Evolutionary conservation across 2,329 filamentous ascomycete genomes (phyloP).

Genomic region (Monosporascus sp.): DNA sequence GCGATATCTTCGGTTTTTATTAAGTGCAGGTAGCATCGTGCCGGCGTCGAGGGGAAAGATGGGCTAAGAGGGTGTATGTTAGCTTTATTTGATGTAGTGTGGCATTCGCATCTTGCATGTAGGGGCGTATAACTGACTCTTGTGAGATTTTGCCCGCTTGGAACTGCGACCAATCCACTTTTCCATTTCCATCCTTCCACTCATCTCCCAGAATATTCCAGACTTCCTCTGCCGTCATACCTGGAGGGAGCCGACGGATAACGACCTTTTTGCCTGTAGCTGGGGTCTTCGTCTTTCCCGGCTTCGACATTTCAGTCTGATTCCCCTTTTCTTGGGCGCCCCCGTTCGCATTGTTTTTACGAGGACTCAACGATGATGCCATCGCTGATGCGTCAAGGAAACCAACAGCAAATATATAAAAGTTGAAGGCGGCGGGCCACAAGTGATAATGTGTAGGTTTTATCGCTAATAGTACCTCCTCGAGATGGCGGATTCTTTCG

Average conservation of each 20-base stretch:
- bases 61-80: constrained; percentile 43
- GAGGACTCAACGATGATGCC: constrained; percentile 11
- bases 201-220: constrained; percentile 66
- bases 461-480: no score
- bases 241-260: constrained; percentile 79
- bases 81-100: background rate
- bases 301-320: constrained; percentile 35
- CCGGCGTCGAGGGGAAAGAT: constrained; percentile 79
- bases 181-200: constrained; percentile 77
- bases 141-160: constrained; percentile 67
- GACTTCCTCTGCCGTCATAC: constrained; percentile 77
- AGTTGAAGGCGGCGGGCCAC: no score
- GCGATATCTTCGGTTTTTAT: constrained; percentile 65
- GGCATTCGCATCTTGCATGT: constrained; percentile 6
- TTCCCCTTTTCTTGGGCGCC: constrained; percentile 45
- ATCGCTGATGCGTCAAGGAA: background rate
- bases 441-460: no score
- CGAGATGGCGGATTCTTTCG: no score
- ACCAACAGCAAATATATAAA: background rate
- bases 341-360: constrained; percentile 41
- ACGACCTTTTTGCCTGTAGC: constrained; percentile 75
- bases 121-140: constrained; percentile 55
- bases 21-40: constrained; percentile 78
- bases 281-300: constrained; percentile 44
- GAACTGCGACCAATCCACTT: constrained; percentile 78